These are phyloP conservation scores for Aspergillus sparsus DNA, from an alignment of 495 filamentous ascomycete species.

Conservation along the genomic window DNA sequence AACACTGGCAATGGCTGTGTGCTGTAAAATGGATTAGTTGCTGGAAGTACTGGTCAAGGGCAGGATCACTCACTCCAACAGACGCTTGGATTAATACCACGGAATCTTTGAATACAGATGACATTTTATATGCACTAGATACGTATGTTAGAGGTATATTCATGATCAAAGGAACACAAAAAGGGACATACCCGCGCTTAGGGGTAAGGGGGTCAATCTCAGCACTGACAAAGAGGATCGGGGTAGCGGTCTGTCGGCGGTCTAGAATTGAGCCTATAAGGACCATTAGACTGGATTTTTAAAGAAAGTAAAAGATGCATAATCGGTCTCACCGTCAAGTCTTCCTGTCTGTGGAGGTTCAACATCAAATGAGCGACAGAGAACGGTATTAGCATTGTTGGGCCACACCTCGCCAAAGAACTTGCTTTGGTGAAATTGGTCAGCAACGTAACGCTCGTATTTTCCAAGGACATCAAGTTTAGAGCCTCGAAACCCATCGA, in stretches of 20 bases:
- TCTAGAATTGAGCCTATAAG: conserved; percentile 16
- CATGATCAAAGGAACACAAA: background rate
- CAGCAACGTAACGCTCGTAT: conserved; percentile 5
- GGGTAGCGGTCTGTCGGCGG: conserved; percentile 40
- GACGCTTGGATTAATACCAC: conserved; percentile 13
- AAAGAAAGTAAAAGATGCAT: background rate
- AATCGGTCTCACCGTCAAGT: conserved; percentile 7
- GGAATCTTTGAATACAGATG: conserved; percentile 33
- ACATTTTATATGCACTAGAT: conserved; percentile 51
- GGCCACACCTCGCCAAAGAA: conserved; percentile 20
- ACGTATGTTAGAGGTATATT: background rate
- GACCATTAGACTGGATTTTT: conserved; percentile 11
- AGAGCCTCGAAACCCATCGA: conserved; percentile 10
- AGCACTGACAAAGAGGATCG: conserved; percentile 53
- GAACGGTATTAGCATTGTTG: conserved; percentile 11
- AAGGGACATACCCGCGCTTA: conserved; percentile 24
- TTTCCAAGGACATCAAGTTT: conserved; percentile 7
- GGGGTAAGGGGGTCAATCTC: conserved; percentile 55
- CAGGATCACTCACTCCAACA: conserved; percentile 3
- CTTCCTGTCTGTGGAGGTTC: conserved; percentile 6
- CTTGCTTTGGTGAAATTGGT: conserved; percentile 9
- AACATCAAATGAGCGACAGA: conserved; percentile 18
- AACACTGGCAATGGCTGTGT: conserved; percentile 14
- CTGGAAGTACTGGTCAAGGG: background rate
- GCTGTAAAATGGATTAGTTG: conserved; percentile 3